Percentiles rank a stretch among this genome's conserved stretches.
Evolutionary conservation across 768 basidiomycete species (phyloP).

Genomic region (Psilocybe subaeruginosa): DNA sequence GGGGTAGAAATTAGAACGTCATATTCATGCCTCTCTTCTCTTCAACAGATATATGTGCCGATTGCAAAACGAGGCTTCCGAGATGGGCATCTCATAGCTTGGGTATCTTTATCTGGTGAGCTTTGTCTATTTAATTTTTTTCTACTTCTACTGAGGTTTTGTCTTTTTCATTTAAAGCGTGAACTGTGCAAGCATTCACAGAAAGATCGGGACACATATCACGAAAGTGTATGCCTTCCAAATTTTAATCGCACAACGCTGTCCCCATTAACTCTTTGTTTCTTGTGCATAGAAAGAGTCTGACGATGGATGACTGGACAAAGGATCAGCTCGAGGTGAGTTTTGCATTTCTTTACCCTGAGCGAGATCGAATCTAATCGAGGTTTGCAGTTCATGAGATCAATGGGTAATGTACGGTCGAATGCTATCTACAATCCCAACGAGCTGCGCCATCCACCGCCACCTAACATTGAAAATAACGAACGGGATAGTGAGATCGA

Average conservation of each 20-base stretch:
- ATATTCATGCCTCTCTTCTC: neutral
- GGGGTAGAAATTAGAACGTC: neutral
- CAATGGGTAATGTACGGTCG: slow-evolving; percentile 79
- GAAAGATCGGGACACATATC: slow-evolving; percentile 93
- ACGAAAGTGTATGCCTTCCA: slow-evolving; percentile 78
- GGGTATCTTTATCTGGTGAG: slow-evolving; percentile 86
- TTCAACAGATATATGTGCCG: slow-evolving; percentile 80
- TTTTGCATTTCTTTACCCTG: slow-evolving; percentile 14
- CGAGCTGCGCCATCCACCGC: slow-evolving; percentile 80
- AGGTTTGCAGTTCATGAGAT: slow-evolving; percentile 66
- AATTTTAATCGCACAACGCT: neutral
- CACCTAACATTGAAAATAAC: slow-evolving; percentile 74
- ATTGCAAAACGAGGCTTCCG: slow-evolving; percentile 86
- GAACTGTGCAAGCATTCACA: slow-evolving; percentile 88
- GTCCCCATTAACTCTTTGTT: neutral
- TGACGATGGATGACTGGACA: slow-evolving; percentile 86
- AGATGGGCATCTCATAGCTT: slow-evolving; percentile 91
- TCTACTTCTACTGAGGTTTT: neutral
- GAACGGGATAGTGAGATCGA: slow-evolving; percentile 92
- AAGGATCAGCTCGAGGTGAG: slow-evolving; percentile 88
- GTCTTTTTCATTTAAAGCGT: slow-evolving; percentile 49
- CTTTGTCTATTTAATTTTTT: neutral
- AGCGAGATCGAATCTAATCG: slow-evolving; percentile 9
- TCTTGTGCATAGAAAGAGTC: slow-evolving; percentile 67
- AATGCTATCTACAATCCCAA: slow-evolving; percentile 85